Percentiles rank a stretch among this genome's conserved stretches.
These are phyloP conservation scores for Pichia occidentalis DNA, from an alignment of 805 yeast species.

Conservation along the genomic window DNA sequence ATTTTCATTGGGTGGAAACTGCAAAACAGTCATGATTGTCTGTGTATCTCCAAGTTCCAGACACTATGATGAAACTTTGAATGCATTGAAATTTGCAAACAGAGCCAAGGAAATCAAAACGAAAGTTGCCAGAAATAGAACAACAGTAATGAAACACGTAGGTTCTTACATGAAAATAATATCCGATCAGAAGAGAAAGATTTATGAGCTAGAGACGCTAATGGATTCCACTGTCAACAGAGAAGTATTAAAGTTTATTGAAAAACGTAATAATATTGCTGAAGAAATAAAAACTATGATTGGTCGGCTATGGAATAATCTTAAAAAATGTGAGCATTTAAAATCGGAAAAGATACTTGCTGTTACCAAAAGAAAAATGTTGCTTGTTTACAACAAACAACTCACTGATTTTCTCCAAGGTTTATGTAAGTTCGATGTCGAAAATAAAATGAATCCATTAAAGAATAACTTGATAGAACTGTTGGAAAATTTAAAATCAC, in stretches of 20 bases:
- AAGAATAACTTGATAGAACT: constrained; percentile 17
- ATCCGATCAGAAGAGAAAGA: constrained; percentile 70
- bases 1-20: constrained; percentile 88
- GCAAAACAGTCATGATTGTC: constrained; percentile 93
- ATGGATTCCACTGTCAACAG: constrained; percentile 39
- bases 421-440: constrained; percentile 21
- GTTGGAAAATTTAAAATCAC: constrained; percentile 32
- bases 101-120: constrained; percentile 89
- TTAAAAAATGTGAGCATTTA: constrained; percentile 35
- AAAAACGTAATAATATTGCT: constrained; percentile 31
- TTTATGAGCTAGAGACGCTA: constrained; percentile 56
- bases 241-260: constrained; percentile 31
- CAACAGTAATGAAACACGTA: constrained; percentile 72
- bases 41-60: constrained; percentile 82
- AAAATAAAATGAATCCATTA: constrained; percentile 15
- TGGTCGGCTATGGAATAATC: constrained; percentile 34
- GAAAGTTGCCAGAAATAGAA: constrained; percentile 65
- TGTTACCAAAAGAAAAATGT: constrained; percentile 40
- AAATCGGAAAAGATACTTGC: constrained; percentile 30
- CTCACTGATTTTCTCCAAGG: constrained; percentile 32
- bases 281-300: constrained; percentile 36
- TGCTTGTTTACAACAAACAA: constrained; percentile 20
- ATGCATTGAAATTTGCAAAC: constrained; percentile 86
- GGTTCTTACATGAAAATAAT: constrained; percentile 81
- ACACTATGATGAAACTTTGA: constrained; percentile 90